Evolutionary conservation across 2,329 filamentous ascomycete genomes (phyloP), one percentile per base, ranked within the genome.

Genomic region (Kalmusia sp.): DNA sequence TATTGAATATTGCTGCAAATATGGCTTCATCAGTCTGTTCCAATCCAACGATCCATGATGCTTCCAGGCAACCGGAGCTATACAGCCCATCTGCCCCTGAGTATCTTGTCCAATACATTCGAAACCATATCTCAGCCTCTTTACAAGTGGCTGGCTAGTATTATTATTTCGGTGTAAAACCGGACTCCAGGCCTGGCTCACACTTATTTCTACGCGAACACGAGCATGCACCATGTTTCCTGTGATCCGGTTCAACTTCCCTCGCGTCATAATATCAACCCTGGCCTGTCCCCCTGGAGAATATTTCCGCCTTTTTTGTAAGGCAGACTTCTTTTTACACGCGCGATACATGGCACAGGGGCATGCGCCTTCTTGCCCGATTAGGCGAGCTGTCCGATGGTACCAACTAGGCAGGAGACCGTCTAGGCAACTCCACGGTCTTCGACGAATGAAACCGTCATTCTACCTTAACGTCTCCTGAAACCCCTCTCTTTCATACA

Each of bases 311-410:
- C 43, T 35, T n/a, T 30, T 24, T 2, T 34, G 19, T 7, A 35
- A 27, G 17, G 30, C 30, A 35, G 14, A 24, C 28, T 17, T 27
- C n/a, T n/a, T 31, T 27, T 21, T 46, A 46, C 25, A 27, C 30
- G 19, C 27, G 41, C 30, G 41, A 21, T 2, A 40, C 3, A 24
- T 15, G 14, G 38, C 12, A 25, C 28, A 8, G 17, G n/a, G 19
- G 41, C 28, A 34, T 45, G 41, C 41, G n/a, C 8, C 14, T 46
- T 34, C 43, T 12, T 35, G 19, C 43, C 43, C 14, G 19, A 46
- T 35, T 15, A 9, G 30, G 43, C 30, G 12, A 22, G 6, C n/a
- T n/a, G 9, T 17, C 43, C 27, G 30, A 25, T 22, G 12, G 6
- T 12, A 27, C 30, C 30, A 34, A 46, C 25, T 15, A 15, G 30